These are phyloP conservation scores for Oxytropis ochrocephala DNA, from an alignment of 306 rosid genomes.

Conservation along the genomic window DNA sequence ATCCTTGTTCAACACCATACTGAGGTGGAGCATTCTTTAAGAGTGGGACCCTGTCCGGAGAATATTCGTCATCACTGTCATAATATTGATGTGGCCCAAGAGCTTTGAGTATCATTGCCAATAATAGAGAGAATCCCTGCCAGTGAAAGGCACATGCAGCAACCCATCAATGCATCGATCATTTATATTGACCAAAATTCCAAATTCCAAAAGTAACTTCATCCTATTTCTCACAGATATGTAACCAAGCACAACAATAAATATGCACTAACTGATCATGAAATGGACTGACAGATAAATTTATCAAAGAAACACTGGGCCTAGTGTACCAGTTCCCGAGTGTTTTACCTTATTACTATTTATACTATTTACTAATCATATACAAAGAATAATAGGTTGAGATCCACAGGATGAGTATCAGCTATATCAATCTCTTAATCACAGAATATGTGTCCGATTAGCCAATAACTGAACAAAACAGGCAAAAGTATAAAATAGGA, in stretches of 20 bases:
- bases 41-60: too few species aligned
- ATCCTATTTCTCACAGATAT: slow-evolving; percentile 1
- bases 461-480: too few species aligned
- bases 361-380: not conserved
- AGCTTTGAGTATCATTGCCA: too few species aligned
- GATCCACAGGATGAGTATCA: not conserved
- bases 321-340: not conserved
- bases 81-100: too few species aligned
- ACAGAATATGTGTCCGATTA: too few species aligned
- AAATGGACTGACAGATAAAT: not conserved
- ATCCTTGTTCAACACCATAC: too few species aligned
- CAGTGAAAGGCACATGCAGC: not conserved
- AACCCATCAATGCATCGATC: slow-evolving; percentile 7
- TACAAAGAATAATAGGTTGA: not conserved
- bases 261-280: slow-evolving; percentile 8
- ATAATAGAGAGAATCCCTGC: slow-evolving; percentile 63
- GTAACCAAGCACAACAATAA: slow-evolving; percentile 3
- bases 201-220: not conserved
- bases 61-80: too few species aligned
- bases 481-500: too few species aligned
- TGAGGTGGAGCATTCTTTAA: too few species aligned
- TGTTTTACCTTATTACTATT: not conserved
- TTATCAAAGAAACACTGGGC: too few species aligned
- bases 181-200: not conserved
- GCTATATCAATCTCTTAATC: not conserved